Evolutionary conservation across 2,329 filamentous ascomycete species (phyloP).

Genomic region (Cryoendolithus antarcticus): DNA sequence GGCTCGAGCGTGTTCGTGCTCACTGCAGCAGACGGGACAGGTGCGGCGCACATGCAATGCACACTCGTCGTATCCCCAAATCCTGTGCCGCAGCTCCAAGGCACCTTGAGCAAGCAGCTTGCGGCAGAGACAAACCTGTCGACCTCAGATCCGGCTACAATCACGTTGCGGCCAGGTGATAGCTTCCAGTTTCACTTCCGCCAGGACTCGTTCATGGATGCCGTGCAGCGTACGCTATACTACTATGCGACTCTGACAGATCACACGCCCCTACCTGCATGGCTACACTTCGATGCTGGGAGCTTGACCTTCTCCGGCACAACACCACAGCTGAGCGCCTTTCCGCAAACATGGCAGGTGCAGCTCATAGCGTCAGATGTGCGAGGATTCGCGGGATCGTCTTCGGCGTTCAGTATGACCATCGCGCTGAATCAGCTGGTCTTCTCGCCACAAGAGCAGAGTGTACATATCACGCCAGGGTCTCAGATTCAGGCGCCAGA

Average conservation of each 20-base stretch:
- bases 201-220: conserved; percentile 47
- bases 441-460: conserved; percentile 37
- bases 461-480: conserved; percentile 23
- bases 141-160: conserved; percentile 44
- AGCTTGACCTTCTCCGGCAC: conserved; percentile 57
- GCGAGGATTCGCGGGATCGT: conserved; percentile 59
- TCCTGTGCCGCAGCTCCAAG: conserved; percentile 40
- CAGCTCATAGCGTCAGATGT: conserved; percentile 68
- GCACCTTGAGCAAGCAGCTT: conserved; percentile 48
- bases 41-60: conserved; percentile 50
- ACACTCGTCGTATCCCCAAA: conserved; percentile 58
- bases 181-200: conserved; percentile 32
- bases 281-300: conserved; percentile 60
- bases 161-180: conserved; percentile 30
- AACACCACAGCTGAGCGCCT: conserved; percentile 53
- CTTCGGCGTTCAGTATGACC: conserved; percentile 55
- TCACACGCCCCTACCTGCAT: conserved; percentile 73
- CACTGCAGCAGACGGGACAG: conserved; percentile 55
- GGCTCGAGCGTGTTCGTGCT: conserved; percentile 53
- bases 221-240: conserved; percentile 36
- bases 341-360: conserved; percentile 60
- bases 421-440: conserved; percentile 60
- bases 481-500: conserved; percentile 19
- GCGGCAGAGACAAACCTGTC: conserved; percentile 40
- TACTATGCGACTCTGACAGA: conserved; percentile 69